Percentiles rank a stretch among this genome's conserved stretches.
phyloP scores from a whole-genome alignment of 257 asterid genomes.

The Scutellaria galericulata region DNA sequence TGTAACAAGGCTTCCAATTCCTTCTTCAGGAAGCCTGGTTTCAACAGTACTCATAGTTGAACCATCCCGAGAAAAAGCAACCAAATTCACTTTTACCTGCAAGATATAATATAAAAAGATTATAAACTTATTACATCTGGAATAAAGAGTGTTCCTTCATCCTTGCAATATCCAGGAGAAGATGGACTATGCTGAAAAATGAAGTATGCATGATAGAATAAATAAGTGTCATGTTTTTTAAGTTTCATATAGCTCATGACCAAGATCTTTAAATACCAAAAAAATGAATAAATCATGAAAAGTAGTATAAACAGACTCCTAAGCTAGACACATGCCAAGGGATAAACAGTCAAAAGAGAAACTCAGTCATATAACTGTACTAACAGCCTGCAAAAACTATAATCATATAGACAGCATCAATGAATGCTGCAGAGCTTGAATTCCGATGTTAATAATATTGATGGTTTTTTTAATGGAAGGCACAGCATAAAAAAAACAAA shows the following conservation, averaged over 20 bases:
- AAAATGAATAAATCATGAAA: neutral
- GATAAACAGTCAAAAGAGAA: neutral
- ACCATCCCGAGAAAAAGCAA: conserved; percentile 83
- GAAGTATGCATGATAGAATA: neutral
- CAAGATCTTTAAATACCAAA: neutral
- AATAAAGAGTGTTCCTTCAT: conserved; percentile 9
- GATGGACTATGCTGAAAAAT: neutral
- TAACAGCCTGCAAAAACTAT: neutral
- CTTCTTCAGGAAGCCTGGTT: conserved; percentile 92
- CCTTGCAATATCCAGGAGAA: neutral
- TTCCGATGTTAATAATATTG: neutral
- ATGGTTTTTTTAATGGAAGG: neutral
- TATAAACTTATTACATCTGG: conserved; percentile 9
- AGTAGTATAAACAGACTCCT: neutral
- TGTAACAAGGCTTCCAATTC: conserved; percentile 85
- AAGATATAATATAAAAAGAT: conserved; percentile 25
- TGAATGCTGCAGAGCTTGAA: conserved; percentile 1
- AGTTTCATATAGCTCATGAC: conserved; percentile 1
- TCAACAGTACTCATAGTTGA: conserved; percentile 86
- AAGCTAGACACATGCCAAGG: neutral
- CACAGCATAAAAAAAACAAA: neutral
- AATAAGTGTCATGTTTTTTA: conserved; percentile 2
- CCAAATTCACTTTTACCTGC: conserved; percentile 83
- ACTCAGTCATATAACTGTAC: neutral
- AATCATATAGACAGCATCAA: neutral